Conservation (phyloP, 2,329 filamentous ascomycete genomes). For the Paecilomyces sp. region DNA sequence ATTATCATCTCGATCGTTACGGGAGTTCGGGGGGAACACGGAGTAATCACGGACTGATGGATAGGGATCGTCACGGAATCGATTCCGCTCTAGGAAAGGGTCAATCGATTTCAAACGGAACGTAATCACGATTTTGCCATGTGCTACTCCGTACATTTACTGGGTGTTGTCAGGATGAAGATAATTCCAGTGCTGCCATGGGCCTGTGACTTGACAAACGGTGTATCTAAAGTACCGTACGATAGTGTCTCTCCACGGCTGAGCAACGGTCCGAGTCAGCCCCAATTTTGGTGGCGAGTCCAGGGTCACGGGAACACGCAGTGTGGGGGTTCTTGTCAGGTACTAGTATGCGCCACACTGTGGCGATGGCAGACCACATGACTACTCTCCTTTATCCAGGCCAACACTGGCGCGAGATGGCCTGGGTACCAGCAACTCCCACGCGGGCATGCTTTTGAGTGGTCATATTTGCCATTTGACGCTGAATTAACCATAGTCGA, state of each 20-base stretch:
- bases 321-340: background rate
- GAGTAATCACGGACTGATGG: background rate
- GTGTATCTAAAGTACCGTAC: background rate
- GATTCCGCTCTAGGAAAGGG: background rate
- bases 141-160: background rate
- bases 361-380: background rate
- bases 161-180: background rate
- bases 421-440: background rate
- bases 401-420: background rate
- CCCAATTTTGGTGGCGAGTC: background rate
- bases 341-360: background rate
- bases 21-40: background rate
- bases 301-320: background rate
- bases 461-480: background rate
- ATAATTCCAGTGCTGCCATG: background rate
- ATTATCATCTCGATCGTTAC: background rate
- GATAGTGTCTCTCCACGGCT: no score
- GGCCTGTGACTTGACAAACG: background rate
- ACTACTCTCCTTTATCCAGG: background rate
- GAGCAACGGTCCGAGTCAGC: background rate
- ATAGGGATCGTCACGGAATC: background rate
- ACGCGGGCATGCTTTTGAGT: background rate
- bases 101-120: background rate
- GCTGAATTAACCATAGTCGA: background rate
- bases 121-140: background rate